Conservation (phyloP, 1,284 basidiomycete genomes). For the Trichosporon inkin region DNA sequence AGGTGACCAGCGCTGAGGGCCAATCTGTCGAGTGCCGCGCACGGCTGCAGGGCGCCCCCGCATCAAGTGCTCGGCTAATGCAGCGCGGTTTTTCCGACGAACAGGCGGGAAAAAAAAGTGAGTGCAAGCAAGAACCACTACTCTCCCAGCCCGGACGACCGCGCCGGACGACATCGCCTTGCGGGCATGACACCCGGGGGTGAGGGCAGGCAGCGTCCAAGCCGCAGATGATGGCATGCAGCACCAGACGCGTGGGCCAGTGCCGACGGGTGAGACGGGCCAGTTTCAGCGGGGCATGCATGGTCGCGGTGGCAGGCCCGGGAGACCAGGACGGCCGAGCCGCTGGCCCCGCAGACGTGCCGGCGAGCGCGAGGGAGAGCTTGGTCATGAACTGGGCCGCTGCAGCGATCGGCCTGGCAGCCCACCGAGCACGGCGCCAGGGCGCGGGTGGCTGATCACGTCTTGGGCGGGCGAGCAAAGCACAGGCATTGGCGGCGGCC, state of each 20-base stretch:
- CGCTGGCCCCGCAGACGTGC: neutral
- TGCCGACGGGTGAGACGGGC: neutral
- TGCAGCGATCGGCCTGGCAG: conserved; percentile 1
- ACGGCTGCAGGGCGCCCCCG: neutral
- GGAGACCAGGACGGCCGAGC: conserved; percentile 4
- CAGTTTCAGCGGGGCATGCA: neutral
- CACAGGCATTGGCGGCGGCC: neutral
- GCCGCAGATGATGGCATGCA: neutral
- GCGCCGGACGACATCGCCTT: neutral
- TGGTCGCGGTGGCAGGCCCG: neutral
- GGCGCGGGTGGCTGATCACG: conserved; percentile 2
- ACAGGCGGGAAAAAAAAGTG: conserved; percentile 1
- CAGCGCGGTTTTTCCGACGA: neutral
- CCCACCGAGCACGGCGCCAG: neutral
- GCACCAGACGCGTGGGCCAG: neutral
- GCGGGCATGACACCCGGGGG: neutral
- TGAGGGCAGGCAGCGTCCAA: neutral
- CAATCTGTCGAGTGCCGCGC: no score
- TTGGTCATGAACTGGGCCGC: neutral
- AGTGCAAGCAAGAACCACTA: neutral
- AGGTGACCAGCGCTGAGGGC: no score
- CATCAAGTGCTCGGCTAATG: conserved; percentile 4
- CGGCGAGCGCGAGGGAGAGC: no score
- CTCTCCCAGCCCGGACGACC: neutral
- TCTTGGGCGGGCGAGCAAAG: neutral